phyloP scores from a whole-genome alignment of 192 early-diverging fungal species.

The Backusella tuberculispora region DNA sequence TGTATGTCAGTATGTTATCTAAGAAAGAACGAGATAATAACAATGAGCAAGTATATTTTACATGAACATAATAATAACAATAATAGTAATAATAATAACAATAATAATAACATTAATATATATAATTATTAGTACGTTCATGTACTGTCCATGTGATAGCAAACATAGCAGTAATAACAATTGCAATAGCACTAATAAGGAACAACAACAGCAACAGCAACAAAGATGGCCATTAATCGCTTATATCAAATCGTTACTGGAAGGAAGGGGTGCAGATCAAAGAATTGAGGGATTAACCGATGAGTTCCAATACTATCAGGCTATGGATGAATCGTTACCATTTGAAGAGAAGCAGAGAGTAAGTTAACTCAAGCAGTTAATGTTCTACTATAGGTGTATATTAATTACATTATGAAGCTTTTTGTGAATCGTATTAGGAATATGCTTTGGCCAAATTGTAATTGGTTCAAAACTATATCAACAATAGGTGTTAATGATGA shows the following conservation, averaged over 20 bases:
- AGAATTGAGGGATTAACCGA: background rate
- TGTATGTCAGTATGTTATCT: conserved; percentile 35
- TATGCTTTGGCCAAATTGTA: conserved; percentile 48
- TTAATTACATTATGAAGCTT: conserved; percentile 20
- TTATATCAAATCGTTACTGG: conserved; percentile 28
- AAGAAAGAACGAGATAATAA: conserved; percentile 20
- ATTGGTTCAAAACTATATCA: conserved; percentile 38
- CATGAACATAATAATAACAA: background rate
- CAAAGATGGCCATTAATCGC: conserved; percentile 25
- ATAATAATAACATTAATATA: background rate
- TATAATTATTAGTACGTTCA: background rate
- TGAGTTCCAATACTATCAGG: conserved; percentile 31
- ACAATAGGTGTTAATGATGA: background rate
- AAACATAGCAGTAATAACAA: background rate
- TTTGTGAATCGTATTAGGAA: conserved; percentile 45
- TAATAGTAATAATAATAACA: background rate
- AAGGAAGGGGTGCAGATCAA: conserved; percentile 27
- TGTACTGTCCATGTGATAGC: background rate
- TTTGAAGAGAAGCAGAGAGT: conserved; percentile 8
- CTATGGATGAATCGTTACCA: conserved; percentile 26
- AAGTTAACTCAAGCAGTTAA: background rate
- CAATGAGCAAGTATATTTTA: background rate
- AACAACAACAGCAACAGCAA: conserved; percentile 1
- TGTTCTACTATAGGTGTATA: background rate
- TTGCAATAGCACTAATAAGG: background rate